Percentiles rank a stretch among this genome's conserved stretches.
These are phyloP conservation scores for Grosmannia huntii DNA, from an alignment of 2,329 filamentous ascomycete genomes.

Conservation along the genomic window DNA sequence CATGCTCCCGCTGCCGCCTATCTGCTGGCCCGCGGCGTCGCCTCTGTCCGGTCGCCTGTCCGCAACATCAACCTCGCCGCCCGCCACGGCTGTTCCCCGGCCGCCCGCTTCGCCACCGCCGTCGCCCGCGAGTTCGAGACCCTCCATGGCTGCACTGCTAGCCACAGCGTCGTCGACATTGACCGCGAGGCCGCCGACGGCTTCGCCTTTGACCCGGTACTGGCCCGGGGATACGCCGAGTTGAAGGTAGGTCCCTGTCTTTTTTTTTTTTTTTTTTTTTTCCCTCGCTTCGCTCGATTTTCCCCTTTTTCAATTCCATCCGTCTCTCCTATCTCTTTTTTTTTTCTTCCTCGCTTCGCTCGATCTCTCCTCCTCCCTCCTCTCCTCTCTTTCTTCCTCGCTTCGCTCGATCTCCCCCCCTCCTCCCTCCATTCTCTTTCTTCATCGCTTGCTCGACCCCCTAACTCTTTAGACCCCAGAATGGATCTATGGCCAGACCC, in stretches of 20 bases:
- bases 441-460: too few species aligned
- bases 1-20: slow-evolving; percentile 59
- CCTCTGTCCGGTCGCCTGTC: slow-evolving; percentile 78
- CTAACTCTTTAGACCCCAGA: slow-evolving; percentile 35
- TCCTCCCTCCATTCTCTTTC: too few species aligned
- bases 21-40: slow-evolving; percentile 73
- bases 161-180: slow-evolving; percentile 24
- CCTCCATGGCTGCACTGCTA: slow-evolving; percentile 43
- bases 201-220: slow-evolving; percentile 25
- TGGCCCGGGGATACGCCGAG: slow-evolving; percentile 44
- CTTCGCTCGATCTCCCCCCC: too few species aligned
- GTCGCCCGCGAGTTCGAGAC: slow-evolving; percentile 51
- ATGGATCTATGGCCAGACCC: slow-evolving; percentile 81
- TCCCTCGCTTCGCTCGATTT: not conserved
- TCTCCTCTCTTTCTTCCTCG: not conserved
- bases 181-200: slow-evolving; percentile 37
- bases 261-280: not conserved
- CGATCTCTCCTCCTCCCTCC: not conserved
- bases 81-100: slow-evolving; percentile 3
- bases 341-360: not conserved
- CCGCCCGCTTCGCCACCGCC: slow-evolving; percentile 31
- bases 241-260: slow-evolving; percentile 20
- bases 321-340: not conserved
- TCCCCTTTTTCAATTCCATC: too few species aligned
- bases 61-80: slow-evolving; percentile 50